These are phyloP conservation scores for Yamadazyma tumulicola DNA, from an alignment of 805 yeast species.

Conservation along the genomic window DNA sequence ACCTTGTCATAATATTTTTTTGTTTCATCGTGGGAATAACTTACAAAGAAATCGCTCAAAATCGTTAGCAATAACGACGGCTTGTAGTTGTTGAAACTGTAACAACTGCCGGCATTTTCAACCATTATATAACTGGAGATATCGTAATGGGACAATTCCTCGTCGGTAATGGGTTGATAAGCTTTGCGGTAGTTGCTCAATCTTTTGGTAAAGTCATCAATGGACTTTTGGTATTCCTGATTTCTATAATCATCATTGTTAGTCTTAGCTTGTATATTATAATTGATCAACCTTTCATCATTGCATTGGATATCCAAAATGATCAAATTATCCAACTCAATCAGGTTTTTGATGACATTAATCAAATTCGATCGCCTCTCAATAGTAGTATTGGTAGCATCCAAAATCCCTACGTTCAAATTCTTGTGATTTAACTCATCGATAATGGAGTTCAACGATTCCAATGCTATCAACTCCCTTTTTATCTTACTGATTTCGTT, in stretches of 20 bases:
- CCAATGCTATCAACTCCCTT: constrained; percentile 34
- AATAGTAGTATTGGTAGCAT: constrained; percentile 41
- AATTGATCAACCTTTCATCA: constrained; percentile 49
- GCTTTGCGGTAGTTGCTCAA: constrained; percentile 46
- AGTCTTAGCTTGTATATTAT: constrained; percentile 63
- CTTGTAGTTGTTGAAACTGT: constrained; percentile 7
- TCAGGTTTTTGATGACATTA: constrained; percentile 16
- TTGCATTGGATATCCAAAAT: constrained; percentile 59
- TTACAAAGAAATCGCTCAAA: constrained; percentile 8
- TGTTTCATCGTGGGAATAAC: constrained; percentile 21
- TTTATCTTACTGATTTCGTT: constrained; percentile 27
- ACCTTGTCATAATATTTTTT: constrained; percentile 24
- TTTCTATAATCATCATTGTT: constrained; percentile 57
- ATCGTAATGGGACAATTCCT: constrained; percentile 20
- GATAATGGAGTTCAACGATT: constrained; percentile 29
- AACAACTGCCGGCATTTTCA: constrained; percentile 25
- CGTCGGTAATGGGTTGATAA: constrained; percentile 25
- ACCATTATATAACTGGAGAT: constrained; percentile 22
- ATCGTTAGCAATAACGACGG: constrained; percentile 8
- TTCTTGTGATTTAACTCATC: constrained; percentile 23
- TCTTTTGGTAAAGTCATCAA: constrained; percentile 57
- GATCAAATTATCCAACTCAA: constrained; percentile 35
- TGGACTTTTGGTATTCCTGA: constrained; percentile 49
- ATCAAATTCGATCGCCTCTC: constrained; percentile 32
- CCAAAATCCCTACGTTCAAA: constrained; percentile 37